phyloP scores from a whole-genome alignment of 768 basidiomycete genomes.

The Phylloporus sp. region DNA sequence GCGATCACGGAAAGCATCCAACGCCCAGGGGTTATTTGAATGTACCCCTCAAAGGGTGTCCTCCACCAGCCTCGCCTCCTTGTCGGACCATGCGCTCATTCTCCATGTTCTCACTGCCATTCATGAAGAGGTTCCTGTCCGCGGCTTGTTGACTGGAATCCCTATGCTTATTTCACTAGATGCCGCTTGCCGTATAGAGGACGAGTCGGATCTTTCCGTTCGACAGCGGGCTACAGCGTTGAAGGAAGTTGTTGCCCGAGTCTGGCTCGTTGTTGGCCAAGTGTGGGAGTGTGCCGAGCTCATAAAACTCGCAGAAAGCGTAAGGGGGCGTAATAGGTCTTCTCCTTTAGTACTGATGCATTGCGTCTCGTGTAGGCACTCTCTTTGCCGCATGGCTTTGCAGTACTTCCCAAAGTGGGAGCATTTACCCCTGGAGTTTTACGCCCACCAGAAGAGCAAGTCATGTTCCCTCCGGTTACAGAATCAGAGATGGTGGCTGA shows the following conservation, averaged over 20 bases:
- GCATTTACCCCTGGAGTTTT: constrained; percentile 37
- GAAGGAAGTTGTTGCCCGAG: constrained; percentile 55
- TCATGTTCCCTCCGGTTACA: constrained; percentile 36
- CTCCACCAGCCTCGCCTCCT: constrained; percentile 47
- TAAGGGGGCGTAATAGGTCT: constrained; percentile 29
- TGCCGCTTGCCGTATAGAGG: constrained; percentile 41
- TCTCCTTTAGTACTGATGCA: constrained; percentile 15
- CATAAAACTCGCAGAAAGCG: constrained; percentile 50
- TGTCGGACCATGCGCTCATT: constrained; percentile 72
- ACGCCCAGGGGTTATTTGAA: constrained; percentile 49
- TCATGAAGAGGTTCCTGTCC: constrained; percentile 68
- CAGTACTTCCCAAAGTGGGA: constrained; percentile 34
- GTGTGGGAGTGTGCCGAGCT: constrained; percentile 65
- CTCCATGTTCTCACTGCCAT: constrained; percentile 61
- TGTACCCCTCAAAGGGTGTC: constrained; percentile 41
- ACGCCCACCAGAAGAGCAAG: constrained; percentile 40
- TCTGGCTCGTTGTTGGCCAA: constrained; percentile 66
- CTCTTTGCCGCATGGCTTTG: constrained; percentile 35
- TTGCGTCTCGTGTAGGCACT: constrained; percentile 38
- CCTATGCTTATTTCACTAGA: constrained; percentile 86
- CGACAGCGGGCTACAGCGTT: constrained; percentile 48
- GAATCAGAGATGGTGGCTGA: constrained; percentile 18
- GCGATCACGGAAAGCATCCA: constrained; percentile 54
- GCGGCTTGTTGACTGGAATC: constrained; percentile 68
- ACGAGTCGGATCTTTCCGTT: constrained; percentile 34